These are phyloP conservation scores for Leishmania aethiopica DNA, from an alignment of 208 protist species.

Conservation along the genomic window DNA sequence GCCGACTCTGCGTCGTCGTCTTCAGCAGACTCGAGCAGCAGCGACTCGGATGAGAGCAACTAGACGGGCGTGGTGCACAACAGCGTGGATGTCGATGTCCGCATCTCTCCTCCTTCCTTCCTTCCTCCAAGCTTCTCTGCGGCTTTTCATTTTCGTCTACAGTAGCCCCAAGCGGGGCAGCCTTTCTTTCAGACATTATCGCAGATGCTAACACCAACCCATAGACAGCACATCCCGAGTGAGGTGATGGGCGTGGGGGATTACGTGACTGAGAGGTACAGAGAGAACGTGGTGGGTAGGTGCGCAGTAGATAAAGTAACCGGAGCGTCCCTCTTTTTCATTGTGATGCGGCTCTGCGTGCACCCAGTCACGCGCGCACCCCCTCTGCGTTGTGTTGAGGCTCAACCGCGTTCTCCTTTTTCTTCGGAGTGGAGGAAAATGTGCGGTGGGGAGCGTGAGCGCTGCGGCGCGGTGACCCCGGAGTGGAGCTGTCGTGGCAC, in stretches of 20 bases:
- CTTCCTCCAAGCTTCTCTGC: conserved; percentile 7
- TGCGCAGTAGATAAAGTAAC: neutral
- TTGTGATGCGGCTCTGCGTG: neutral
- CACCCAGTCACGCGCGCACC: neutral
- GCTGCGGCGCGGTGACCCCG: neutral
- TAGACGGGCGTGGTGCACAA: neutral
- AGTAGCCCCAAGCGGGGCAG: neutral
- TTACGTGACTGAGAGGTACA: neutral
- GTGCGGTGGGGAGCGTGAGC: neutral
- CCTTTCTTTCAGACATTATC: conserved; percentile 2
- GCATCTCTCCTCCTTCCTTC: conserved; percentile 11
- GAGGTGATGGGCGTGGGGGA: neutral
- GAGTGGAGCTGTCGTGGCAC: neutral
- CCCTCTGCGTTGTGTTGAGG: neutral
- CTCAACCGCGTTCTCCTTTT: conserved; percentile 2
- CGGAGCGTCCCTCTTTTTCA: neutral
- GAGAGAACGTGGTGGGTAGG: neutral
- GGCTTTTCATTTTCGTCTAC: neutral
- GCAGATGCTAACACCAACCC: conserved; percentile 2
- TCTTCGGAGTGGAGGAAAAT: neutral
- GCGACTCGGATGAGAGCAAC: conserved; percentile 33
- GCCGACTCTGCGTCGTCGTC: conserved; percentile 27
- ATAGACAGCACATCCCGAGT: conserved; percentile 1
- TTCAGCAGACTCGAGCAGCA: conserved; percentile 26
- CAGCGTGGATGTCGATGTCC: neutral